Percentiles rank a stretch among this genome's conserved stretches.
Evolutionary conservation across 805 yeast species (phyloP).

Genomic region (Brettanomyces custersianus): DNA sequence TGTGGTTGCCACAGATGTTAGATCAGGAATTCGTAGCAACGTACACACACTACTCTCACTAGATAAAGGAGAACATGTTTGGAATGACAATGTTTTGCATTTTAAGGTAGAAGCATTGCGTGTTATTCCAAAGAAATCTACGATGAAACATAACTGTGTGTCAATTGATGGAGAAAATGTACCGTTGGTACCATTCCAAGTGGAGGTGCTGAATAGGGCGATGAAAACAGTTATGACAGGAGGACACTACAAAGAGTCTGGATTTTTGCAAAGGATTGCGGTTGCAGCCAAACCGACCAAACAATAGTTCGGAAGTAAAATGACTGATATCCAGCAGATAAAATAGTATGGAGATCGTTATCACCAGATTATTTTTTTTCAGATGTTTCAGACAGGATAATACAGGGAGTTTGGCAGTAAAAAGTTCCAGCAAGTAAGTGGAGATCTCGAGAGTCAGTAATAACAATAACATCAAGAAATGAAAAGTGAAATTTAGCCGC

Average conservation of each 20-base stretch:
- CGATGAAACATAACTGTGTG: constrained; percentile 36
- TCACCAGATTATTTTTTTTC: too few species aligned
- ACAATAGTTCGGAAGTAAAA: too few species aligned
- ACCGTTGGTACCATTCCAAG: constrained; percentile 74
- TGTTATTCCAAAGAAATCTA: constrained; percentile 47
- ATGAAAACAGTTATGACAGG: constrained; percentile 54
- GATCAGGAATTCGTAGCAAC: constrained; percentile 47
- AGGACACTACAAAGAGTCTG: constrained; percentile 52
- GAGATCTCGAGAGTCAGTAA: too few species aligned
- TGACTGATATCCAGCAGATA: too few species aligned
- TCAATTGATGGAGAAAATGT: constrained; percentile 88
- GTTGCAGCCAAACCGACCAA: too few species aligned
- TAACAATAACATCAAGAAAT: too few species aligned
- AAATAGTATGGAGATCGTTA: too few species aligned
- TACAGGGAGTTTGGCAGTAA: too few species aligned
- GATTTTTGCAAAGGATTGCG: constrained; percentile 28
- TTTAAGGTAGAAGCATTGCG: constrained; percentile 72
- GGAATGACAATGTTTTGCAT: constrained; percentile 58
- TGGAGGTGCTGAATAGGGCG: constrained; percentile 62
- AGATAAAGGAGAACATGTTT: constrained; percentile 74
- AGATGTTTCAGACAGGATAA: too few species aligned
- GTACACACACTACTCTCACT: constrained; percentile 51
- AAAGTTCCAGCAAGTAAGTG: too few species aligned
- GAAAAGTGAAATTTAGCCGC: too few species aligned
- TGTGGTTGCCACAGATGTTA: constrained; percentile 60